Evolutionary conservation across 2,329 filamentous ascomycete genomes (phyloP).

Genomic region (Aspergillus fischeri): DNA sequence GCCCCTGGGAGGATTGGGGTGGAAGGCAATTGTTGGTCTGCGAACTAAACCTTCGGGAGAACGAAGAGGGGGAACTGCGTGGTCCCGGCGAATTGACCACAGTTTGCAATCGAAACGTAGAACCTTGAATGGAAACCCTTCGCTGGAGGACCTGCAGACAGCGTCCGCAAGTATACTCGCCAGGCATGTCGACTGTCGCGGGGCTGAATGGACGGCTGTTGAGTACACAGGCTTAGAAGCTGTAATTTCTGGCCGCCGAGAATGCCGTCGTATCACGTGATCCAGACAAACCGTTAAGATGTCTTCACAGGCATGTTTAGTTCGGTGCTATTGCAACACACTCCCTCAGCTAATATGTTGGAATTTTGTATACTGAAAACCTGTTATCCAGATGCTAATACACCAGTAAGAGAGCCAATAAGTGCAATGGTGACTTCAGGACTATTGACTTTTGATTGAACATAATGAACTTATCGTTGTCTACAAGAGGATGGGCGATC

Average conservation of each 20-base stretch:
- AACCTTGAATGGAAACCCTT: conserved; percentile 20
- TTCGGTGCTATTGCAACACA: background rate
- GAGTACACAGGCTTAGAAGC: background rate
- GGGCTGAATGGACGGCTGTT: background rate
- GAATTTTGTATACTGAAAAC: background rate
- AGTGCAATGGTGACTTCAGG: background rate
- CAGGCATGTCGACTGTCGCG: conserved; percentile 30
- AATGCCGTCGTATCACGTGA: background rate
- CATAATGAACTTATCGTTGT: background rate
- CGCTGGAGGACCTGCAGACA: conserved; percentile 36
- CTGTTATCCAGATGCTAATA: background rate
- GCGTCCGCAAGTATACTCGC: conserved; percentile 38
- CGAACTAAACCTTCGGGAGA: conserved; percentile 26
- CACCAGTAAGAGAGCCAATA: background rate
- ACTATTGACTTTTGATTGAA: background rate
- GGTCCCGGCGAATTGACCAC: conserved; percentile 22
- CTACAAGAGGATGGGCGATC: background rate
- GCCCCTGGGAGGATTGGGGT: conserved; percentile 15
- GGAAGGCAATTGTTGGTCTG: conserved; percentile 20
- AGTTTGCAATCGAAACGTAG: conserved; percentile 20
- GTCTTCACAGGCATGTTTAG: background rate
- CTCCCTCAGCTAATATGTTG: background rate
- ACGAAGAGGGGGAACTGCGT: conserved; percentile 21
- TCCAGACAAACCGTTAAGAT: background rate
- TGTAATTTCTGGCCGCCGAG: background rate